Evolutionary conservation across 2,329 filamentous ascomycete species (phyloP).

Genomic region (Cryphonectria parasitica): DNA sequence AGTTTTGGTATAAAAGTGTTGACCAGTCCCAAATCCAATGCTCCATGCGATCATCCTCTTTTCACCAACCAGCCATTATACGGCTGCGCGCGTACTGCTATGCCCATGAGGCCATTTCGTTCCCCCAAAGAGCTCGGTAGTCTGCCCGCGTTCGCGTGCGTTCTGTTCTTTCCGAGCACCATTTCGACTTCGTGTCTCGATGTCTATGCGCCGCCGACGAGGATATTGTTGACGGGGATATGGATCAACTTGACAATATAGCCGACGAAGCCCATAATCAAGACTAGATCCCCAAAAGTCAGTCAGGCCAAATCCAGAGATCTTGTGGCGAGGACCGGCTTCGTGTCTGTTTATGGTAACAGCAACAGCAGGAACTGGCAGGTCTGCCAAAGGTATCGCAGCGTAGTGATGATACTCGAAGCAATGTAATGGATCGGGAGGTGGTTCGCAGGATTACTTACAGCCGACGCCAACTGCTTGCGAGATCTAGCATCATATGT

Average conservation of each 20-base stretch:
- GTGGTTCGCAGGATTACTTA: slow-evolving; percentile 19
- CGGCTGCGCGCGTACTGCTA: background rate
- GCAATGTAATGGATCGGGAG: background rate
- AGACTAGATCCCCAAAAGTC: slow-evolving; percentile 40
- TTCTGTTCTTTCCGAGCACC: slow-evolving; percentile 2
- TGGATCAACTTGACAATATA: slow-evolving; percentile 74
- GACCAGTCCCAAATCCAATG: slow-evolving; percentile 5
- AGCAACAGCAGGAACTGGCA: background rate
- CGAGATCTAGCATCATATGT: slow-evolving; percentile 40
- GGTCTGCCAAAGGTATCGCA: background rate
- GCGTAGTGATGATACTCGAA: background rate
- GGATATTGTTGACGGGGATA: slow-evolving; percentile 72
- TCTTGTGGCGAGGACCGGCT: background rate
- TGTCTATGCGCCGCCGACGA: slow-evolving; percentile 66
- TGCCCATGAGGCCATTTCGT: background rate
- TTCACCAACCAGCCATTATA: background rate
- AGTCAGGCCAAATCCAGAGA: slow-evolving; percentile 3
- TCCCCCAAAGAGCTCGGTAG: background rate
- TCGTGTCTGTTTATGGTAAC: too few relatives aligned
- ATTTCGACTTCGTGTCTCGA: slow-evolving; percentile 2
- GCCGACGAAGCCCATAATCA: slow-evolving; percentile 72
- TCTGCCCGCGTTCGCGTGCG: background rate
- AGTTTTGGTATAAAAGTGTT: slow-evolving; percentile 23
- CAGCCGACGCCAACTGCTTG: slow-evolving; percentile 67
- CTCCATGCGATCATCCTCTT: slow-evolving; percentile 2